Evolutionary conservation across 1,139 yeast species (phyloP).

Genomic region (Pneumocystis murina): DNA sequence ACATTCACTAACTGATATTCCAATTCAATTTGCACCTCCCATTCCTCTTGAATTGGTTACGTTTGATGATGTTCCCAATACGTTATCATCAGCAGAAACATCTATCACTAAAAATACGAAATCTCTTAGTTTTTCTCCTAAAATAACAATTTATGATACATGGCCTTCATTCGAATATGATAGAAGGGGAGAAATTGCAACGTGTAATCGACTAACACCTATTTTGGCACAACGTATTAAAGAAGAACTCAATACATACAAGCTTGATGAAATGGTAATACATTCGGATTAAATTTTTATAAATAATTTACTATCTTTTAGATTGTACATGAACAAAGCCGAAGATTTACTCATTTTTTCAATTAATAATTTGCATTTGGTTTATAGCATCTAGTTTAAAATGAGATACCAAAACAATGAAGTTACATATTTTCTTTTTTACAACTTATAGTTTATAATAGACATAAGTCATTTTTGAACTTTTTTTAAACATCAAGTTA

Average conservation of each 20-base stretch:
- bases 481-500: not conserved
- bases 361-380: not conserved
- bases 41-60: conserved; percentile 2
- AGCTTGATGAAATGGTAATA: conserved; percentile 58
- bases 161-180: conserved; percentile 77
- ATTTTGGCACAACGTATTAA: conserved; percentile 72
- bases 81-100: not conserved
- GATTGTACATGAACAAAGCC: not conserved
- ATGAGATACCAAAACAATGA: not conserved
- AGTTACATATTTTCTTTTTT: not conserved
- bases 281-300: conserved; percentile 51
- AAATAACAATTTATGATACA: conserved; percentile 75
- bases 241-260: conserved; percentile 67
- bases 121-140: conserved; percentile 54
- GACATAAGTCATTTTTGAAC: not conserved
- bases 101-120: not conserved
- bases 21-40: conserved; percentile 1
- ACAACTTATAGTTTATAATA: not conserved
- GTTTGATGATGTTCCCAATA: not conserved
- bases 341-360: not conserved
- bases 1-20: not conserved
- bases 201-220: conserved; percentile 87
- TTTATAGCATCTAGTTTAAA: not conserved
- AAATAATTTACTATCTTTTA: conserved; percentile 71
- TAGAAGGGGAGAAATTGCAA: conserved; percentile 83